Evolutionary conservation across 805 yeast genomes (phyloP), one percentile per base, ranked within the genome.

Genomic region (Candida insectorum): DNA sequence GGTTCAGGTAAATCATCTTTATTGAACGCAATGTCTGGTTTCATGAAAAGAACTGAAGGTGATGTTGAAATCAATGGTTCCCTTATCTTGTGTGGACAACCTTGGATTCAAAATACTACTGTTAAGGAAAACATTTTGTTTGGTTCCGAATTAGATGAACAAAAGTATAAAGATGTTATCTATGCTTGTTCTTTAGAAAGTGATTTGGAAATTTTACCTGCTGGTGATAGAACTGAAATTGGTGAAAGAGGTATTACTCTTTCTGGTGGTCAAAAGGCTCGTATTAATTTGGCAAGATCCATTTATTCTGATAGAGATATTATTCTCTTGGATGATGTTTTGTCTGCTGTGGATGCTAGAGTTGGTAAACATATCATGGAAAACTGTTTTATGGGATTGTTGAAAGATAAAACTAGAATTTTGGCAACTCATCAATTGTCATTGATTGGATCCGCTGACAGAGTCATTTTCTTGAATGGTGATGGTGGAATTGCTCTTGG

Each of bases 1-100:
- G 67, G 66, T 9, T 53, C 62, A 9, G 68, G 68, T 19, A 56
- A 58, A 40, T 43, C 66, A 2, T 64, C 71, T 2, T 48, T 64
- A 22, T 51, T 64, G 32, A 48, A 49, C 33, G 71, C 68, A 3
- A 37, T 64, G 23, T 45, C 66, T 5, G 69, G 71, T 0, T 54
- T 55, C 36, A 64, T 64, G 71, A 53, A 52, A 28, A 49, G 56
- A 25, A 43, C 49, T 5, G 15, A 33, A 1, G 71, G 71, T 10
- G 8, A 42, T 3, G 51, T 62, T 5, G 50, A 41, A 33, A 53
- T 58, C 6, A 50, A 56, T 35, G 64, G 63, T 4, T 47, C 58
- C 1, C 33, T 54, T 25, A 36, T 58, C 16, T 38, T 55, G 12
- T 56, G 64, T 47, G 62, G 61, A n/a, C 46, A 48, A 17, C 65